Evolutionary conservation across 352 stramenopile species (phyloP), one percentile per base, ranked within the genome.

Genomic region (Pythium monospermum): DNA sequence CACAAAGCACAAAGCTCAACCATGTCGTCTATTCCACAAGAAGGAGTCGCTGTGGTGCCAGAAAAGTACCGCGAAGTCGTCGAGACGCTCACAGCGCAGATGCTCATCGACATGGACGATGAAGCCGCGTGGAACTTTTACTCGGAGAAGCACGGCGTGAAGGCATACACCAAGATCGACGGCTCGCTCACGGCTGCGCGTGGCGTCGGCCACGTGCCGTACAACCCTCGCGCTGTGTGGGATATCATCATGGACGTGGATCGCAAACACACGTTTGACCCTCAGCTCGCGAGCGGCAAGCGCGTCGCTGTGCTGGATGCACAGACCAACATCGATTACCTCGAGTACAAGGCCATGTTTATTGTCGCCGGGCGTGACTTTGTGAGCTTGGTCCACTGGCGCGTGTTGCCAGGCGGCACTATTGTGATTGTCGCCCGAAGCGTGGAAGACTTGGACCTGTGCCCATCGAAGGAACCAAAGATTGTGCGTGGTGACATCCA

Each of bases 291-390:
- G 1, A 38, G 67, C 1, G 72, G 68, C 25, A 72, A 68, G 51
- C 72, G 63, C n/a, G 38, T 83, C 8, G 64, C 61, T 26, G 36
- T 28, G 12, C 49, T 86, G n/a, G 70, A 90, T 25, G 63, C 61
- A 4, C 76, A 90, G 57, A 90, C 79, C 13, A 55, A 21, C n/a
- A 76, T 87, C 43, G 76, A 85, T 40, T 83, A 90, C 44, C 64
- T 83, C 19, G 68, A 85, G 63, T 87, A 78, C 73, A 87, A 86
- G 48, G 64, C 72, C 28, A 72, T 87, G 40, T 83, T 90, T 26
- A 66, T 87, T 19, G 75, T 90, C 25, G 69, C 76, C 2, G 74
- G 76, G 4, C 76, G 79, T n/a, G 79, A 90, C 39, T 90, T 90
- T 41, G 68, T 78, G 44, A 87, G 66, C 25, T 46, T 87, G 23